These are phyloP conservation scores for Arxiozyma heterogenica DNA, from an alignment of 1,139 yeast species.

Conservation along the genomic window DNA sequence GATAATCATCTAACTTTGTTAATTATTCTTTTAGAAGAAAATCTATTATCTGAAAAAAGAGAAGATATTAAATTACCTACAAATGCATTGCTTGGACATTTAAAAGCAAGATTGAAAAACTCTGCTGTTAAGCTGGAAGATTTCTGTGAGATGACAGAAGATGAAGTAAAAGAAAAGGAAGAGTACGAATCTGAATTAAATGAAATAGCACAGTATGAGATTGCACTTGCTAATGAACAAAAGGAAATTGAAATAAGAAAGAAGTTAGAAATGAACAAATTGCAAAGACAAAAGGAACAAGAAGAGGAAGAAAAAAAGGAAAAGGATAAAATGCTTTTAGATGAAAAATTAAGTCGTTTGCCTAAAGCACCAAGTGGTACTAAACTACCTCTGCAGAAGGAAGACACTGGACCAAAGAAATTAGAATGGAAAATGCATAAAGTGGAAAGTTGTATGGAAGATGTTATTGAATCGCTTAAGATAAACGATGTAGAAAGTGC, in stretches of 20 bases:
- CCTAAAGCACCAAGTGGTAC: conserved; percentile 9
- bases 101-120: conserved; percentile 45
- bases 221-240: conserved; percentile 26
- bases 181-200: conserved; percentile 21
- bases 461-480: not conserved
- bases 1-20: conserved; percentile 58
- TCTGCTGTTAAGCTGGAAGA: conserved; percentile 54
- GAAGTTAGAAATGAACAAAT: conserved; percentile 17
- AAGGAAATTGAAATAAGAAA: conserved; percentile 23
- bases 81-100: conserved; percentile 65
- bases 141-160: conserved; percentile 37
- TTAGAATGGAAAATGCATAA: not conserved
- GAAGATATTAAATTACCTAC: conserved; percentile 78
- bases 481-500: conserved; percentile 1
- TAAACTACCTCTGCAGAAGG: not conserved
- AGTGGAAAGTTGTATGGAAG: conserved; percentile 2
- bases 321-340: not conserved
- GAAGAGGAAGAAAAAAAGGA: conserved; percentile 2
- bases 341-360: conserved; percentile 5
- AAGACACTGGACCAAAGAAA: not conserved
- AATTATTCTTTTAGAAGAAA: conserved; percentile 39
- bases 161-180: conserved; percentile 26
- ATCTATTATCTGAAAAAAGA: conserved; percentile 49
- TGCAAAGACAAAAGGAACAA: conserved; percentile 11
- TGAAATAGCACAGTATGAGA: conserved; percentile 21